These are phyloP conservation scores for Eruca vesicaria DNA, from an alignment of 441 rosid genomes.

Conservation along the genomic window DNA sequence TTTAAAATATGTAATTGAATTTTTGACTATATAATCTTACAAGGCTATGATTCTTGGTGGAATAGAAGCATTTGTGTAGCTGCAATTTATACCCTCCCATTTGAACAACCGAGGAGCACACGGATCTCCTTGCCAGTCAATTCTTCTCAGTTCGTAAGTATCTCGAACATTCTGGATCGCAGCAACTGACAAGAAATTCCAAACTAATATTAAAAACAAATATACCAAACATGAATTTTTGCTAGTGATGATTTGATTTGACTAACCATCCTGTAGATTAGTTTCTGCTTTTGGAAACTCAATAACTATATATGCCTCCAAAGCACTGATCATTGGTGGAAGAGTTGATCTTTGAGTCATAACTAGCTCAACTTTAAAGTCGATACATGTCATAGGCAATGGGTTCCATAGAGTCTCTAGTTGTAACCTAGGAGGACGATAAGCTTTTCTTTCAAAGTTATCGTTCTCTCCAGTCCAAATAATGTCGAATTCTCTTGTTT, in stretches of 20 bases:
- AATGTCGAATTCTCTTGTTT: conserved; percentile 27
- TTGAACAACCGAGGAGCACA: conserved; percentile 1
- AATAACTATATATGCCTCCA: conserved; percentile 13
- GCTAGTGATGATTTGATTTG: too few relatives aligned
- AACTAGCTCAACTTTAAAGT: conserved; percentile 11
- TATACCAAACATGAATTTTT: too few relatives aligned
- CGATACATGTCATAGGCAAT: conserved; percentile 3
- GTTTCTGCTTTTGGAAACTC: conserved; percentile 28
- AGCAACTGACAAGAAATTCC: neutral
- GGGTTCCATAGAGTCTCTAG: conserved; percentile 23
- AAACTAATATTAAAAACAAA: neutral
- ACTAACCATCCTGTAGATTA: conserved; percentile 24
- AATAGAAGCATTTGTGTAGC: conserved; percentile 12
- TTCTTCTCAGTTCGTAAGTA: conserved; percentile 11
- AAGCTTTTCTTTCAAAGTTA: conserved; percentile 9
- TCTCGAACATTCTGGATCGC: conserved; percentile 15
- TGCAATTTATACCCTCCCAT: too few relatives aligned
- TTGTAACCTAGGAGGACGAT: conserved; percentile 11
- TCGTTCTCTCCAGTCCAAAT: neutral
- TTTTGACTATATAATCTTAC: neutral
- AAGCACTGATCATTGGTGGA: conserved; percentile 23
- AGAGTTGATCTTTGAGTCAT: conserved; percentile 17
- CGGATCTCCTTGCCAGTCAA: too few relatives aligned
- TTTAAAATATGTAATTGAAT: neutral
- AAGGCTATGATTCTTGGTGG: conserved; percentile 26